Evolutionary conservation across 139 green algal genomes (phyloP).

Genomic region (Chlamydomonas incerta): DNA sequence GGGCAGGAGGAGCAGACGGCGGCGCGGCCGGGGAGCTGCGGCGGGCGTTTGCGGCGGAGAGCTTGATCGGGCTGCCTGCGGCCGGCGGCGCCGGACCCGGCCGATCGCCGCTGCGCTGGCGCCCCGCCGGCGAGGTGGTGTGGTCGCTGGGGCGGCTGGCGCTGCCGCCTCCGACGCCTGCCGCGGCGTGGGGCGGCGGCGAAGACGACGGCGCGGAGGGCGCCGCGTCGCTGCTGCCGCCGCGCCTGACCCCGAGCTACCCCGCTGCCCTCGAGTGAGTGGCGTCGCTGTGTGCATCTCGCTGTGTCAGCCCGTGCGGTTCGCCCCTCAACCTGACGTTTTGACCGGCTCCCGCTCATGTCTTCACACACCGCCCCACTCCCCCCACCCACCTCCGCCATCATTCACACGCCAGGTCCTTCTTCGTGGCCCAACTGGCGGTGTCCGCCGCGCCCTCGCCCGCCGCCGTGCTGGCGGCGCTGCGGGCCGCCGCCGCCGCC

Average conservation of each 20-base stretch:
- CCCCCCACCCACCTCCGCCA: neutral
- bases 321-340: no score
- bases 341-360: neutral
- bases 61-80: neutral
- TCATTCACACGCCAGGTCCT: no score
- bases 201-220: neutral
- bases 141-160: conserved; percentile 15
- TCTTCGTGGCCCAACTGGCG: neutral
- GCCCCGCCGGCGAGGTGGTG: neutral
- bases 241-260: neutral
- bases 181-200: neutral
- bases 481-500: neutral
- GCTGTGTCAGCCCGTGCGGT: no score
- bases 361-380: neutral
- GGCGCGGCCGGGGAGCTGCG: neutral
- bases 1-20: neutral
- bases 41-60: neutral
- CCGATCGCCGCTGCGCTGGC: neutral
- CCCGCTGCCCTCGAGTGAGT: neutral
- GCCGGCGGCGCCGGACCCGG: neutral
- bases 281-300: no score
- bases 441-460: neutral
- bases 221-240: neutral
- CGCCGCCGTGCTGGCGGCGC: neutral
- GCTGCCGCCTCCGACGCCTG: neutral